Base-by-base conservation (phyloP, 2,329 filamentous ascomycete genomes). In the Tolypocladium guangdongense region DNA sequence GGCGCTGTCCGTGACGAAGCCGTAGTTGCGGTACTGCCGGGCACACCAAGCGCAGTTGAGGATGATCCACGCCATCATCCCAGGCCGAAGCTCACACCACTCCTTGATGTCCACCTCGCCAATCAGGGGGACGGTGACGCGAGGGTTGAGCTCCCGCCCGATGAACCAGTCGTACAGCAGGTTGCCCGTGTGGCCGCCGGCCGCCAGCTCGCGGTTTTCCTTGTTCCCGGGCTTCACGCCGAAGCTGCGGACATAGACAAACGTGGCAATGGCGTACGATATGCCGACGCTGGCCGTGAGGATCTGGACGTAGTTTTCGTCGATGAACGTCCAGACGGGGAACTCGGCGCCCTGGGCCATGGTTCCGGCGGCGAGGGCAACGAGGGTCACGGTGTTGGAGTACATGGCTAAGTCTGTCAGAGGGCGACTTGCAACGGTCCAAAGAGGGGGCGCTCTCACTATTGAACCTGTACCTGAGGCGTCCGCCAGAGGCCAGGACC, bases 91-190 rank as follows among this genome's bases (percentile, higher is more conserved):
- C 71, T 97, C 92, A 69, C 87, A 87, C 69, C 86, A 96, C 56
- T 85, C 78, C 72, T 96, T 96, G 71, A 97, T 86, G 65, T 97
- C 92, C 50, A 96, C 78, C 61, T 90, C 87, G 55, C 90, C 89
- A 58, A 96, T 78, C 49, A 95, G 68, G 2, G 90, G 90, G 27
- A 96, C 73, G 0, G 78, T 82, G 55, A 95, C 70, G 49, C 91
- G 88, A 3, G 92, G 92, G 71, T 97, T 97, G 56, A 97, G 83
- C 70, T 97, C 92, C 32, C 92, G 88, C 22, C 92, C 92, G 59
- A 97, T 96, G 72, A 90, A 97, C 83, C 90, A 97, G 71, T 97
- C 92, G 68, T 97, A 96, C 38, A 96, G 71, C 58, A 90, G 73
- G 69, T 95, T 96, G 54, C 90, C 91, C 1, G 83, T 84, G 64